A percentile compares a stretch with the other conserved stretches of the same genome.
These are phyloP conservation scores for Nemania sp. DNA, from an alignment of 2,329 filamentous ascomycete species.

Conservation along the genomic window DNA sequence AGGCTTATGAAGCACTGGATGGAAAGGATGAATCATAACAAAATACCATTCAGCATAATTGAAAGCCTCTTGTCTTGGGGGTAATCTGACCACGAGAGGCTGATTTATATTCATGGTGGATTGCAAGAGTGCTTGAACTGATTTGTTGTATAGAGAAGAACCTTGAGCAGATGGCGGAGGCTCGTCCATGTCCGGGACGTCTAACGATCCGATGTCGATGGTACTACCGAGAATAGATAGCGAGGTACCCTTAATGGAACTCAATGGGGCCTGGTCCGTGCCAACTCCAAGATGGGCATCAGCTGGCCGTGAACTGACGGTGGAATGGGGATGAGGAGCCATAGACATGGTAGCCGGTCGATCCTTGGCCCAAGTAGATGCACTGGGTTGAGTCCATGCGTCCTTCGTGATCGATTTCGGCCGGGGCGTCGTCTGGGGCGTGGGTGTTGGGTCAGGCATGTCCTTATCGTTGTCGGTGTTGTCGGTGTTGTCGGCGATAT, in stretches of 20 bases:
- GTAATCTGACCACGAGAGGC: constrained; percentile 60
- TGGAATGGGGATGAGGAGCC: constrained; percentile 27
- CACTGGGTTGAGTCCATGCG: constrained; percentile 43
- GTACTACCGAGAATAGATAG: constrained; percentile 79
- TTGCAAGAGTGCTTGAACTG: constrained; percentile 69
- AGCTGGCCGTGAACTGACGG: constrained; percentile 49
- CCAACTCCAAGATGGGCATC: constrained; percentile 70
- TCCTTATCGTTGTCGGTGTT: constrained; percentile 30
- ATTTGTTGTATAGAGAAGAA: constrained; percentile 67
- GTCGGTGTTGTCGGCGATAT: constrained; percentile 34
- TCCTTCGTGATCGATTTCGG: constrained; percentile 37
- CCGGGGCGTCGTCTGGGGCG: constrained; percentile 30
- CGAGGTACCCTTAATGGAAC: constrained; percentile 74
- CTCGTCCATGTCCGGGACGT: constrained; percentile 68
- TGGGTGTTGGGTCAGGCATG: constrained; percentile 27
- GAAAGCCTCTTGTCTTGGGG: constrained; percentile 65
- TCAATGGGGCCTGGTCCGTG: constrained; percentile 65
- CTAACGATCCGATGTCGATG: constrained; percentile 76
- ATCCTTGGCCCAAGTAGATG: constrained; percentile 42
- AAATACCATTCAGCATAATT: constrained; percentile 78
- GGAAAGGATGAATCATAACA: constrained; percentile 69
- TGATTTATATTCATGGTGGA: constrained; percentile 65
- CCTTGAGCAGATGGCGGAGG: constrained; percentile 48
- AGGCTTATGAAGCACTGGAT: constrained; percentile 77
- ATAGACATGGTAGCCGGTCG: constrained; percentile 34